These are phyloP conservation scores for Coix lacrymajobi DNA, from an alignment of 176 grass and related monocot genomes.

Conservation along the genomic window DNA sequence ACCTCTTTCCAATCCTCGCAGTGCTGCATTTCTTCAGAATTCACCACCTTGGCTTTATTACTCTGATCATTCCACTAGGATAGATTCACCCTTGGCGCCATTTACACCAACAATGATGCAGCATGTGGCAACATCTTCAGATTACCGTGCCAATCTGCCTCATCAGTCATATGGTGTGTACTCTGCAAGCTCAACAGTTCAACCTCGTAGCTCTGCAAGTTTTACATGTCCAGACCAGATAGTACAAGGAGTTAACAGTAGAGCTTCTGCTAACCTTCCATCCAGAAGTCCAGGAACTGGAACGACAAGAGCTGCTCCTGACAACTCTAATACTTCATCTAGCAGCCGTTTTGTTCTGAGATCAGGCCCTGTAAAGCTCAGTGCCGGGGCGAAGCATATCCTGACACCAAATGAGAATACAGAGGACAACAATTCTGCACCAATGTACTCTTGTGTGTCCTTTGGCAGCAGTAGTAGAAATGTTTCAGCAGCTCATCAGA, in stretches of 20 bases:
- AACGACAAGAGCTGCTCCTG: conserved; percentile 12
- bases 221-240: conserved; percentile 12
- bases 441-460: conserved; percentile 42
- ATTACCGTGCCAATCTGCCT: conserved; percentile 25
- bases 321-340: conserved; percentile 20
- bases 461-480: conserved; percentile 10
- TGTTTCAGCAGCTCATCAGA: conserved; percentile 1
- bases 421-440: conserved; percentile 11
- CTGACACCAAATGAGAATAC: conserved; percentile 41
- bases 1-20: conserved; percentile 22
- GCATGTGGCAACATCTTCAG: conserved; percentile 22
- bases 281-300: conserved; percentile 15
- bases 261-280: not conserved
- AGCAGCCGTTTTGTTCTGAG: conserved; percentile 19
- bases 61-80: conserved; percentile 11
- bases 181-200: conserved; percentile 26
- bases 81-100: not conserved
- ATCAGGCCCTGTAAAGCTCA: conserved; percentile 45
- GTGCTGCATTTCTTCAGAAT: conserved; percentile 28
- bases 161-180: conserved; percentile 23
- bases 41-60: conserved; percentile 19
- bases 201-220: not conserved
- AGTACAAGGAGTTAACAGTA: conserved; percentile 1
- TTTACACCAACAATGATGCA: conserved; percentile 13
- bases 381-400: conserved; percentile 44